Conservation (phyloP, 2,329 filamentous ascomycete species). For the Ophiosphaerella herpotricha region DNA sequence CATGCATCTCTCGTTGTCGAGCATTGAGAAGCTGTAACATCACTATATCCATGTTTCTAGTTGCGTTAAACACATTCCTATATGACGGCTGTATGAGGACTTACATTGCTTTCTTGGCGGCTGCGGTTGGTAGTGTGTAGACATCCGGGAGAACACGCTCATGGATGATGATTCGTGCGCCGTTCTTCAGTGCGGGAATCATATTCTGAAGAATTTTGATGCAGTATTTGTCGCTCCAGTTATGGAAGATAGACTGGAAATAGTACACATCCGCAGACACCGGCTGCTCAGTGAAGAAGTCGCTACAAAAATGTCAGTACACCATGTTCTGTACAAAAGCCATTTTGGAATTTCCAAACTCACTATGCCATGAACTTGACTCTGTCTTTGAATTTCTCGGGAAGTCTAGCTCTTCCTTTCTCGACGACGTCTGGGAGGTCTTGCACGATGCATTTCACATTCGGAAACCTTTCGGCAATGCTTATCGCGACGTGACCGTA, state of each 20-base stretch:
- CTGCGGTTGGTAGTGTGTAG: slow-evolving; percentile 6
- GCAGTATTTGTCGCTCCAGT: slow-evolving; percentile 45
- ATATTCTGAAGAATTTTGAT: slow-evolving; percentile 38
- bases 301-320: neutral
- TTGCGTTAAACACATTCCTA: slow-evolving; percentile 1
- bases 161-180: slow-evolving; percentile 18
- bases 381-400: neutral
- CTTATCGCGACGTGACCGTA: slow-evolving; percentile 15
- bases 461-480: slow-evolving; percentile 9
- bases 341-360: neutral
- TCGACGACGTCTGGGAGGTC: slow-evolving; percentile 12
- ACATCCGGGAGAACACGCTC: slow-evolving; percentile 12
- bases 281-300: slow-evolving; percentile 10
- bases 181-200: slow-evolving; percentile 31
- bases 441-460: slow-evolving; percentile 16
- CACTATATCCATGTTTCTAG: slow-evolving; percentile 21
- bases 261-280: slow-evolving; percentile 27
- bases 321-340: neutral
- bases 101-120: slow-evolving; percentile 19
- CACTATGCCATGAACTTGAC: slow-evolving; percentile 15
- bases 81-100: neutral
- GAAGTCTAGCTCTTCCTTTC: slow-evolving; percentile 6
- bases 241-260: slow-evolving; percentile 38
- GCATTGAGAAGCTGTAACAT: slow-evolving; percentile 23
- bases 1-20: slow-evolving; percentile 12